Conservation (phyloP, 768 basidiomycete species). For the Tricholoma terreum region DNA sequence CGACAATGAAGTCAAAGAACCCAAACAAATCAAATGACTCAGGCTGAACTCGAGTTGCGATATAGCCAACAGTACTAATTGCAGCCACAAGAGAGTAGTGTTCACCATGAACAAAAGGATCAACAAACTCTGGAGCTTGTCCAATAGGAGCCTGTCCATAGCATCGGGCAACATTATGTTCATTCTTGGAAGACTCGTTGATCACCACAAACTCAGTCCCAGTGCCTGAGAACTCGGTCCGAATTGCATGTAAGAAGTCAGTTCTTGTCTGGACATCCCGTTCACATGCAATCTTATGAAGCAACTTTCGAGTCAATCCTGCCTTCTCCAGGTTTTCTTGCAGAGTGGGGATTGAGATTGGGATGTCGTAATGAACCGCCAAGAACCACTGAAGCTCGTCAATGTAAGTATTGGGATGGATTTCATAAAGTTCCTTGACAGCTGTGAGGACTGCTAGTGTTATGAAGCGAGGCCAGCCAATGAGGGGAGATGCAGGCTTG, state of each 20-base stretch:
- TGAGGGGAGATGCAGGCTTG: background rate
- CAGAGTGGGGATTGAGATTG: no score
- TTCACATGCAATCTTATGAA: background rate
- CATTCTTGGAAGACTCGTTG: no score
- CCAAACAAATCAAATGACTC: no score
- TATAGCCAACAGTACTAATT: background rate
- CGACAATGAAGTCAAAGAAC: no score
- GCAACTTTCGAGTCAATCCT: no score
- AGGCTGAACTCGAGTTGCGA: no score
- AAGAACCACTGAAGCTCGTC: background rate
- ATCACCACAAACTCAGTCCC: background rate
- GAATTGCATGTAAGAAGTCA: background rate
- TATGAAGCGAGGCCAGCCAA: background rate
- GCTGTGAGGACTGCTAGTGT: no score
- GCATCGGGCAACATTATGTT: no score
- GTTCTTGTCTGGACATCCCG: background rate
- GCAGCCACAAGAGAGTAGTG: background rate
- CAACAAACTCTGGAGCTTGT: background rate
- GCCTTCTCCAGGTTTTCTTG: no score
- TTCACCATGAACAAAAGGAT: background rate
- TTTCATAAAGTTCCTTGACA: background rate
- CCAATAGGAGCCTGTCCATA: no score
- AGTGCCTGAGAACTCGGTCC: no score
- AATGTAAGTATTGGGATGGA: background rate
- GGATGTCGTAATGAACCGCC: no score